Conservation (phyloP, 768 basidiomycete species). For the Leccinum ochraceum region DNA sequence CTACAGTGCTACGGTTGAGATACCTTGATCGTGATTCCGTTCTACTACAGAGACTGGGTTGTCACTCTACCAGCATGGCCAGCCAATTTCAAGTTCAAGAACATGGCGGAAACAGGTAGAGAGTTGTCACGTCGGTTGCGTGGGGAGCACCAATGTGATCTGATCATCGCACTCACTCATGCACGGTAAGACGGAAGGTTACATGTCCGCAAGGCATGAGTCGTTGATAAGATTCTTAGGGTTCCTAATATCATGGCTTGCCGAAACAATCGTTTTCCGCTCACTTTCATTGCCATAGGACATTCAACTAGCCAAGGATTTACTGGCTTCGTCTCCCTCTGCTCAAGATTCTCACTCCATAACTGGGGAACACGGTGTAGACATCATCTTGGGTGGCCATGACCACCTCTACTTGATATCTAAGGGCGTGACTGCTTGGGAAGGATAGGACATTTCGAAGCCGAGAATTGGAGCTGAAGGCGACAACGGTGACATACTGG, state of each 20-base stretch:
- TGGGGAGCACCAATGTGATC: conserved; percentile 70
- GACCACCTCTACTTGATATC: conserved; percentile 83
- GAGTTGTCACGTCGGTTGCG: conserved; percentile 74
- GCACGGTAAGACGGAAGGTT: conserved; percentile 48
- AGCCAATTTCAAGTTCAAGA: conserved; percentile 66
- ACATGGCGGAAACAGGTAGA: conserved; percentile 73
- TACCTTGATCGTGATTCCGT: background rate
- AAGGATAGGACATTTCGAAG: conserved; percentile 54
- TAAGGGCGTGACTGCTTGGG: conserved; percentile 66
- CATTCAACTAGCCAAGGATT: conserved; percentile 64
- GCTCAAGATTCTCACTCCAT: conserved; percentile 47
- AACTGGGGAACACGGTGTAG: conserved; percentile 67
- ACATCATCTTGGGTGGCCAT: conserved; percentile 85
- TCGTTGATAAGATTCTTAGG: conserved; percentile 18
- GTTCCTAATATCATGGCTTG: conserved; percentile 23
- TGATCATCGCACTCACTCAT: conserved; percentile 87
- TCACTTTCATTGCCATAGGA: conserved; percentile 48
- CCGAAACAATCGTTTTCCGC: background rate
- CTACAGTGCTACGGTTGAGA: background rate
- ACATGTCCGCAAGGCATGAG: background rate
- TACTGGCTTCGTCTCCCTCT: conserved; percentile 59
- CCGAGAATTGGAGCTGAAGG: conserved; percentile 65
- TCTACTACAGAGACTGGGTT: conserved; percentile 75
- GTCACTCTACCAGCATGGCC: conserved; percentile 88
- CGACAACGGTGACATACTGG: conserved; percentile 67